Percentiles rank a stretch among this genome's conserved stretches.
Evolutionary conservation across 2,329 filamentous ascomycete genomes (phyloP).

Genomic region (Dactylellina sp.): DNA sequence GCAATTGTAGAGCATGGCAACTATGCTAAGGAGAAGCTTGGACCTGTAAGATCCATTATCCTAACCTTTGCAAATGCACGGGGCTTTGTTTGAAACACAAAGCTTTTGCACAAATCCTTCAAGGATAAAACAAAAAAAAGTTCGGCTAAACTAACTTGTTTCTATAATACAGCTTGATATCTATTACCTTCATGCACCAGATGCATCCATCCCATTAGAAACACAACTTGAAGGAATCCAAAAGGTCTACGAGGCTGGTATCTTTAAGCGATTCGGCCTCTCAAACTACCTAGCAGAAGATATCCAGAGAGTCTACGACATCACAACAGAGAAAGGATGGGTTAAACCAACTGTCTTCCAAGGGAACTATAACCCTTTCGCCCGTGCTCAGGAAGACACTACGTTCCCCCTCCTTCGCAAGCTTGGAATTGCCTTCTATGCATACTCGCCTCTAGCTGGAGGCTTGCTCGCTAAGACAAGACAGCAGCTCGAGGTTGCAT

Average conservation of each 20-base stretch:
- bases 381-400: constrained; percentile 79
- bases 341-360: constrained; percentile 86
- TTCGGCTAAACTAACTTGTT: neutral
- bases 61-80: neutral
- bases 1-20: constrained; percentile 36
- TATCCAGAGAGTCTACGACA: constrained; percentile 84
- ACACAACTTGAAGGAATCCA: constrained; percentile 83
- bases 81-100: neutral
- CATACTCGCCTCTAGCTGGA: constrained; percentile 85
- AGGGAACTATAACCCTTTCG: constrained; percentile 87
- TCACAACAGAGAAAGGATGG: constrained; percentile 82
- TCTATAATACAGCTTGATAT: constrained; percentile 72
- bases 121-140: too few species aligned
- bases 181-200: constrained; percentile 79
- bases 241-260: constrained; percentile 85
- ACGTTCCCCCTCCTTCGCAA: constrained; percentile 79
- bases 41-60: constrained; percentile 35
- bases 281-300: constrained; percentile 89
- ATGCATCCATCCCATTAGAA: constrained; percentile 76
- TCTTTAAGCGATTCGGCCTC: constrained; percentile 83
- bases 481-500: constrained; percentile 35
- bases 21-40: constrained; percentile 29
- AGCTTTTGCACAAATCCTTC: too few species aligned
- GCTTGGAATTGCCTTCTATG: constrained; percentile 81
- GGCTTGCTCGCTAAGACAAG: constrained; percentile 73